phyloP scores from a whole-genome alignment of 2,329 filamentous ascomycete species.

The Cercospora janseana region DNA sequence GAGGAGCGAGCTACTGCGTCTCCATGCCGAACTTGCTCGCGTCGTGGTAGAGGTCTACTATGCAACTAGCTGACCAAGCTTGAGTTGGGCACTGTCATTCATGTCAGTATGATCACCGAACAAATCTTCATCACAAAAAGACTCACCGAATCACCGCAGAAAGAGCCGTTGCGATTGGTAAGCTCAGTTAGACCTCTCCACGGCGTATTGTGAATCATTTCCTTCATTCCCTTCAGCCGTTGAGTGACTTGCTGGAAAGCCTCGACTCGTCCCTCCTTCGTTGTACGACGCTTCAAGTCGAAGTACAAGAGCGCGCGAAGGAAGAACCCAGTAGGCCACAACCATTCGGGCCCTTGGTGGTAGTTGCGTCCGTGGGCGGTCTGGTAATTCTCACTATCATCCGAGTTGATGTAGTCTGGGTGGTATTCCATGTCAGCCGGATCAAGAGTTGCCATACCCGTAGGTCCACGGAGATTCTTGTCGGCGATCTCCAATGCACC shows the following conservation, averaged over 20 bases:
- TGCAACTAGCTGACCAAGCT: conserved; percentile 90
- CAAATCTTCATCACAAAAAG: not conserved
- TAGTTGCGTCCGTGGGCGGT: conserved; percentile 96
- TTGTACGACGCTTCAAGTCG: conserved; percentile 70
- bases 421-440: conserved; percentile 89
- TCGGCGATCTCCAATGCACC: conserved; percentile 78
- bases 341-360: conserved; percentile 96
- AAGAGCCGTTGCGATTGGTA: conserved; percentile 82
- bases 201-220: conserved; percentile 71
- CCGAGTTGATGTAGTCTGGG: conserved; percentile 90
- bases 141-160: conserved; percentile 83
- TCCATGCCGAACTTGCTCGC: conserved; percentile 47
- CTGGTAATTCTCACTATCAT: conserved; percentile 86
- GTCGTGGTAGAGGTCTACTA: conserved; percentile 96
- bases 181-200: conserved; percentile 94
- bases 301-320: conserved; percentile 87
- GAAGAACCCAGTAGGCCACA: conserved; percentile 97
- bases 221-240: conserved; percentile 77
- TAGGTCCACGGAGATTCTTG: conserved; percentile 74
- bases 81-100: conserved; percentile 76
- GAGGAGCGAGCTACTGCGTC: conserved; percentile 15
- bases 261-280: conserved; percentile 69
- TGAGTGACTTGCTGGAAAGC: conserved; percentile 93
- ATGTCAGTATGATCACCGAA: conserved; percentile 33
- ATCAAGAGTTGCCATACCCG: conserved; percentile 93